Percentiles rank a stretch among this genome's conserved stretches.
Evolutionary conservation across 202 grass and related monocot species (phyloP).

Genomic region (Schoenoplectus triqueter): DNA sequence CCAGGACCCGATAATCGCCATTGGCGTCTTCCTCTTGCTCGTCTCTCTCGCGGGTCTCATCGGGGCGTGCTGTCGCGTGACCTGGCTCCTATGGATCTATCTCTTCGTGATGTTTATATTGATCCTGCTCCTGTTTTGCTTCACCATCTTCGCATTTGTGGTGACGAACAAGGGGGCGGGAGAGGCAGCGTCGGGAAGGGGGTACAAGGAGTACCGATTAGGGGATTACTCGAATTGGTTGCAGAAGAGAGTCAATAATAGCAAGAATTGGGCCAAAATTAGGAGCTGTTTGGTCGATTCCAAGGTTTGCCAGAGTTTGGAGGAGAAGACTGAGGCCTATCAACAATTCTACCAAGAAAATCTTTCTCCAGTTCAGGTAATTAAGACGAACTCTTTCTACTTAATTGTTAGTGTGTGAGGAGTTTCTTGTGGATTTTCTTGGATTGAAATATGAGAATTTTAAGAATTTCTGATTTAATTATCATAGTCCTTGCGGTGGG

Average conservation of each 20-base stretch:
- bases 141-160: slow-evolving; percentile 84
- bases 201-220: slow-evolving; percentile 82
- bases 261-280: slow-evolving; percentile 79
- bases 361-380: slow-evolving; percentile 83
- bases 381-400: background rate
- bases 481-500: no score
- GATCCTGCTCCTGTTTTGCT: slow-evolving; percentile 64
- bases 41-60: slow-evolving; percentile 75
- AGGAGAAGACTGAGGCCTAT: slow-evolving; percentile 26
- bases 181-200: slow-evolving; percentile 50
- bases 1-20: slow-evolving; percentile 51
- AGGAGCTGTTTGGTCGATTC: slow-evolving; percentile 56
- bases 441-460: background rate
- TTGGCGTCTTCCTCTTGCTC: slow-evolving; percentile 63
- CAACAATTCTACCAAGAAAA: slow-evolving; percentile 35
- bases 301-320: slow-evolving; percentile 74
- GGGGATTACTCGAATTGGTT: slow-evolving; percentile 92
- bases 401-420: background rate
- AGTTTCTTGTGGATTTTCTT: slow-evolving; percentile 16
- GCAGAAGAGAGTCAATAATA: slow-evolving; percentile 62
- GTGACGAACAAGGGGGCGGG: slow-evolving; percentile 85
- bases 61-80: slow-evolving; percentile 82
- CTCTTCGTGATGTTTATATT: slow-evolving; percentile 87
- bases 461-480: no score
- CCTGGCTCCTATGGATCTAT: slow-evolving; percentile 87